These are phyloP conservation scores for Stachybotrys elegans DNA, from an alignment of 2,329 filamentous ascomycete species.

Conservation along the genomic window DNA sequence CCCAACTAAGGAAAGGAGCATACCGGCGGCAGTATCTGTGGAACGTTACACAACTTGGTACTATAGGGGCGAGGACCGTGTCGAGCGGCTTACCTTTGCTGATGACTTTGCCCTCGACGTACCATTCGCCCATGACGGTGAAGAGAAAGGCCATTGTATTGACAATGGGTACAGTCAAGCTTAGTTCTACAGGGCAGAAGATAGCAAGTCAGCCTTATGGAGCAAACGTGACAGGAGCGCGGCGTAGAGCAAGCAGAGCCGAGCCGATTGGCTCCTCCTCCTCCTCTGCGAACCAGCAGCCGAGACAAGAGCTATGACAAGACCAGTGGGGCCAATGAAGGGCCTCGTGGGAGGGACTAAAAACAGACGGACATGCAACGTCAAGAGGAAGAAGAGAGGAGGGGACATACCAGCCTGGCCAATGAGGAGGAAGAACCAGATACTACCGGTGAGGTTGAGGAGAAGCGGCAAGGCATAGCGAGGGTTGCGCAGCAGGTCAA, in stretches of 20 bases:
- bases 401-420: slow-evolving; percentile 68
- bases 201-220: too few relatives aligned
- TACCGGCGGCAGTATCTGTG: slow-evolving; percentile 76
- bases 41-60: too few relatives aligned
- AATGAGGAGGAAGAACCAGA: slow-evolving; percentile 96
- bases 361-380: background rate
- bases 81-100: slow-evolving; percentile 58
- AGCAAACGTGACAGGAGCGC: too few relatives aligned
- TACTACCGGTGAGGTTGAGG: slow-evolving; percentile 83
- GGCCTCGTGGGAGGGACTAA: background rate
- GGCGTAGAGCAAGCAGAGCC: too few relatives aligned
- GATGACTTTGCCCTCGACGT: slow-evolving; percentile 87
- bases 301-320: too few relatives aligned
- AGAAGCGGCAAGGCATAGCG: slow-evolving; percentile 80
- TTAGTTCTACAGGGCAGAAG: too few relatives aligned
- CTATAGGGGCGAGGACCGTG: too few relatives aligned
- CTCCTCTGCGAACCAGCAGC: too few relatives aligned
- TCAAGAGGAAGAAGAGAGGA: slow-evolving; percentile 2
- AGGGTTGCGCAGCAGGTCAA: slow-evolving; percentile 75
- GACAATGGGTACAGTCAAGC: slow-evolving; percentile 88
- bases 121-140: slow-evolving; percentile 92
- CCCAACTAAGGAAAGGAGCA: slow-evolving; percentile 71
- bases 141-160: slow-evolving; percentile 96
- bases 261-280: too few relatives aligned
- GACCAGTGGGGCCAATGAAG: background rate